A percentile compares a stretch with the other conserved stretches of the same genome.
phyloP scores from a whole-genome alignment of 352 stramenopile species.

The Paralagenidium karlingii region DNA sequence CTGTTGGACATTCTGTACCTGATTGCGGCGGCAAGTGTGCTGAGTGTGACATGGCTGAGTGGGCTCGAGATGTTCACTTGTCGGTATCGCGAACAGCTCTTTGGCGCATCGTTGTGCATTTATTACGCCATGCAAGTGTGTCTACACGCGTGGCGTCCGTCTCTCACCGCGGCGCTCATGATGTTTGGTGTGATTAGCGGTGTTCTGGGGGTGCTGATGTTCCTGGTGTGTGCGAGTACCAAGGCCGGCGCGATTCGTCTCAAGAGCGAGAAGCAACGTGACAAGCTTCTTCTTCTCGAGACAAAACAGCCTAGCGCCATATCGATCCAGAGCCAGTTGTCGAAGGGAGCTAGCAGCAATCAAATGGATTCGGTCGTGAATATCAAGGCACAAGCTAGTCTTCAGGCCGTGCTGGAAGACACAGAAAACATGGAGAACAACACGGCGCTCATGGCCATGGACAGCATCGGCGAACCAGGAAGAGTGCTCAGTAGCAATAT shows the following conservation, averaged over 20 bases:
- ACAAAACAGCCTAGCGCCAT: too few relatives aligned
- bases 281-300: too few relatives aligned
- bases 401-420: too few relatives aligned
- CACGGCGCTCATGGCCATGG: too few relatives aligned
- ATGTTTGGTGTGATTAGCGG: conserved; percentile 33
- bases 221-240: conserved; percentile 66
- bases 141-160: conserved; percentile 43
- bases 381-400: too few relatives aligned
- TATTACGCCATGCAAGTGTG: conserved; percentile 42
- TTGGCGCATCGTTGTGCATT: conserved; percentile 49
- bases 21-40: conserved; percentile 43
- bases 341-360: too few relatives aligned
- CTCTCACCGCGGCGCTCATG: conserved; percentile 47
- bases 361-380: too few relatives aligned
- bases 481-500: too few relatives aligned
- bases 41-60: conserved; percentile 65
- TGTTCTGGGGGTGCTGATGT: too few relatives aligned
- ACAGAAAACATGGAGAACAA: too few relatives aligned
- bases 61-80: conserved; percentile 75
- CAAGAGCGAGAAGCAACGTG: conserved; percentile 70
- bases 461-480: too few relatives aligned
- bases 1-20: conserved; percentile 43
- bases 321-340: too few relatives aligned
- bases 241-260: conserved; percentile 75
- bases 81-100: conserved; percentile 44